phyloP scores from a whole-genome alignment of 2,329 filamentous ascomycete species.

The Penicillium sp. region DNA sequence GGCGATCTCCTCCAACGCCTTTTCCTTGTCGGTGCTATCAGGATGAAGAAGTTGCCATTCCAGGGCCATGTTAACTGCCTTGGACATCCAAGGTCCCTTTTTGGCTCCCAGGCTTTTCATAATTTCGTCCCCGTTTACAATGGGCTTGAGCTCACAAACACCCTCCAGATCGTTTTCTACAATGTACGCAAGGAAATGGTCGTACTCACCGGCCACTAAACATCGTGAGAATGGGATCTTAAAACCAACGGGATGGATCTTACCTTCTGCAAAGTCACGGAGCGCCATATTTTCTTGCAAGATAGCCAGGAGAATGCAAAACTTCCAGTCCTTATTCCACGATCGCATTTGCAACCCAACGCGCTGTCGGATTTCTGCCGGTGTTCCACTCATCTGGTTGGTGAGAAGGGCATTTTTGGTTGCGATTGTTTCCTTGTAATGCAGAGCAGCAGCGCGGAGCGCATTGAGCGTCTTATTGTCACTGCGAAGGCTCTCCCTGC shows the following conservation, averaged over 20 bases:
- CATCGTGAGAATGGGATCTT: slow-evolving; percentile 7
- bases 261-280: slow-evolving; percentile 26
- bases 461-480: slow-evolving; percentile 67
- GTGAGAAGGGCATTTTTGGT: slow-evolving; percentile 43
- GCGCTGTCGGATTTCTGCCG: slow-evolving; percentile 31
- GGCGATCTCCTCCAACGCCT: slow-evolving; percentile 54
- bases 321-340: slow-evolving; percentile 35
- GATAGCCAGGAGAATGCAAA: slow-evolving; percentile 33
- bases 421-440: slow-evolving; percentile 54
- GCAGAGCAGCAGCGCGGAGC: slow-evolving; percentile 55
- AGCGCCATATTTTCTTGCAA: slow-evolving; percentile 34
- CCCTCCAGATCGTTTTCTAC: slow-evolving; percentile 41
- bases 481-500: slow-evolving; percentile 67
- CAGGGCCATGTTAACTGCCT: slow-evolving; percentile 68
- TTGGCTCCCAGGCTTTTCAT: slow-evolving; percentile 55
- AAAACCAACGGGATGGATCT: slow-evolving; percentile 1
- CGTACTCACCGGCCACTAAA: slow-evolving; percentile 45
- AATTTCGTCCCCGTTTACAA: slow-evolving; percentile 68
- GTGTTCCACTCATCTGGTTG: slow-evolving; percentile 21
- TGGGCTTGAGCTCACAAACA: slow-evolving; percentile 50
- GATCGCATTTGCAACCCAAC: slow-evolving; percentile 30
- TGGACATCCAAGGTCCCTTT: slow-evolving; percentile 74
- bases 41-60: slow-evolving; percentile 85
- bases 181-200: slow-evolving; percentile 47
- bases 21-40: slow-evolving; percentile 46